These are phyloP conservation scores for Nothophoma quercina DNA, from an alignment of 2,329 filamentous ascomycete species.

Conservation along the genomic window DNA sequence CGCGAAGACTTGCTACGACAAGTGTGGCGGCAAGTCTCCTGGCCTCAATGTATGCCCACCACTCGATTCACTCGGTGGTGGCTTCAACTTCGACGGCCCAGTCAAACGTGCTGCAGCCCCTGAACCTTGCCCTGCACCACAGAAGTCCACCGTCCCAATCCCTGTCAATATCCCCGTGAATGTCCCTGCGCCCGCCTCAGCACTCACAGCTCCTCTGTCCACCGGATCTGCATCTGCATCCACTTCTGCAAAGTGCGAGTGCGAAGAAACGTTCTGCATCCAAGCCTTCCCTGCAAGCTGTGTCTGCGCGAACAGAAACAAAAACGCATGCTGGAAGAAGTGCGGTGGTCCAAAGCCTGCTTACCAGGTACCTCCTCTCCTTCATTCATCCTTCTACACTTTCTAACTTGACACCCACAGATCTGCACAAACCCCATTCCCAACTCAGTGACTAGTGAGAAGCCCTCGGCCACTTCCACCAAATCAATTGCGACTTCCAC, in stretches of 20 bases:
- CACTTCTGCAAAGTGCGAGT: constrained; percentile 23
- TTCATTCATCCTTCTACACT: no score
- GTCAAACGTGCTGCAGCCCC: constrained; percentile 8
- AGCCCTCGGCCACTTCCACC: no score
- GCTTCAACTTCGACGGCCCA: not conserved
- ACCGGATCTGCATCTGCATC: no score
- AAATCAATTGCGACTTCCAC: no score
- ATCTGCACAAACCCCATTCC: no score
- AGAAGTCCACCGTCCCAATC: not conserved
- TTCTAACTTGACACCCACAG: no score
- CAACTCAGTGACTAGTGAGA: no score
- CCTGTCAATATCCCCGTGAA: not conserved
- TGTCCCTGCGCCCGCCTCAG: no score
- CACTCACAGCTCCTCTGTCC: no score
- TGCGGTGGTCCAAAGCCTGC: constrained; percentile 36
- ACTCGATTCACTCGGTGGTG: not conserved
- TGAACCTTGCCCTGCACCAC: not conserved
- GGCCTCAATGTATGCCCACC: constrained; percentile 22
- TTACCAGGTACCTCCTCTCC: constrained; percentile 9
- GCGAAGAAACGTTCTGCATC: constrained; percentile 29
- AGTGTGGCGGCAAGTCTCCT: constrained; percentile 38
- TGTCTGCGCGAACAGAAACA: constrained; percentile 36
- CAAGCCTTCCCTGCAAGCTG: constrained; percentile 39
- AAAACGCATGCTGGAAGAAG: constrained; percentile 27
- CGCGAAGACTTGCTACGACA: constrained; percentile 33